These are phyloP conservation scores for Cyberlindnera mrakii DNA, from an alignment of 805 yeast species.

Conservation along the genomic window DNA sequence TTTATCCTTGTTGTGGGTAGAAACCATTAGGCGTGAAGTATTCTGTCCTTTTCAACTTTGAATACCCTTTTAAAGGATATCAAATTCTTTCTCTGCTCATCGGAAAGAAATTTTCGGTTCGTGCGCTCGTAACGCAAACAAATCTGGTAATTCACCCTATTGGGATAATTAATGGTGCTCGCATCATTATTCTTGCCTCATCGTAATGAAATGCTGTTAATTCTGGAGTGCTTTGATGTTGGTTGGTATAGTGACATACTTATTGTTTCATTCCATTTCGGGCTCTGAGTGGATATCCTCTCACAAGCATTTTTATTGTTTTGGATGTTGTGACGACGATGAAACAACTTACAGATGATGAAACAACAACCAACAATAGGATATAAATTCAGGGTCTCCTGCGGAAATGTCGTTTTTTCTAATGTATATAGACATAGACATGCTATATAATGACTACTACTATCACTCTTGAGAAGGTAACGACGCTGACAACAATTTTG, in stretches of 20 bases:
- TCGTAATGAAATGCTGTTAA: no score
- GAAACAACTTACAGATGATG: not conserved
- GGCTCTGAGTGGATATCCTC: not conserved
- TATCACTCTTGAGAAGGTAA: slow-evolving; percentile 1
- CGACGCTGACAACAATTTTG: slow-evolving; percentile 6
- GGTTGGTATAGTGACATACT: not conserved
- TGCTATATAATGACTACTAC: slow-evolving; percentile 10
- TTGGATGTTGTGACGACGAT: not conserved
- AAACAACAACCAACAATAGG: not conserved
- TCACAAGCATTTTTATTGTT: not conserved
- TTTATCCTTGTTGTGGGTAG: slow-evolving; percentile 89
- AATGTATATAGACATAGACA: not conserved
- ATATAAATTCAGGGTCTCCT: not conserved
- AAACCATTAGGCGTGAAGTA: slow-evolving; percentile 50
- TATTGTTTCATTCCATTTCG: no score
- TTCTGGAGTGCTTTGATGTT: not conserved
- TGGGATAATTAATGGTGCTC: no score
- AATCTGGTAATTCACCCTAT: no score
- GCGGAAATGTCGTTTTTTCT: not conserved
- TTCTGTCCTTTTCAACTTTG: no score
- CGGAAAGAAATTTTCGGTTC: no score
- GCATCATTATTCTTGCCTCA: no score
- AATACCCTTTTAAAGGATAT: no score
- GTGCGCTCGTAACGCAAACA: no score
- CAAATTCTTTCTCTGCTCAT: no score